Conservation (phyloP, 2,329 filamentous ascomycete genomes). For the Talaromyces sp. region DNA sequence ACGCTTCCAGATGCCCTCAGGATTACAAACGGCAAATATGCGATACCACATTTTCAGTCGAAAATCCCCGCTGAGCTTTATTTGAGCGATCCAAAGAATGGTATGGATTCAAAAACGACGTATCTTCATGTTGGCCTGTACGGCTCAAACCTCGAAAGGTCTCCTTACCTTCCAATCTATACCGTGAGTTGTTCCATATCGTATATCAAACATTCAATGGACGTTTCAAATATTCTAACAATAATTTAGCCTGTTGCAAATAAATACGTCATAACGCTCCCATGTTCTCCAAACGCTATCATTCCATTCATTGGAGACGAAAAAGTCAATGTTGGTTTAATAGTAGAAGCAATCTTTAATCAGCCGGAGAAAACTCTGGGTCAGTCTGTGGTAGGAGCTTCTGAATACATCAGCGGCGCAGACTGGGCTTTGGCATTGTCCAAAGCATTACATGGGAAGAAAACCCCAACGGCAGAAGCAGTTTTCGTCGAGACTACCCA, state of each 20-base stretch:
- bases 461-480: background rate
- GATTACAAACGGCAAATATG: background rate
- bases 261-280: background rate
- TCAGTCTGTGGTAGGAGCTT: background rate
- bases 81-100: background rate
- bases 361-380: background rate
- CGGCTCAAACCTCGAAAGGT: background rate
- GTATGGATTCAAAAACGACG: background rate
- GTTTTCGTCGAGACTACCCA: background rate
- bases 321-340: background rate
- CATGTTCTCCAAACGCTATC: background rate
- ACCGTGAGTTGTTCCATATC: background rate
- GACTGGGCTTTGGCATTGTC: background rate
- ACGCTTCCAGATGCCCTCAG: background rate
- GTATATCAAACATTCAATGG: too few species aligned
- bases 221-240: background rate
- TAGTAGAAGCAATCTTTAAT: background rate
- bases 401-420: background rate
- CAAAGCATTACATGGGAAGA: background rate
- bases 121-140: slow-evolving; percentile 1
- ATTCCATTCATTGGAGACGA: background rate
- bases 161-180: background rate
- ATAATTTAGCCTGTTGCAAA: background rate
- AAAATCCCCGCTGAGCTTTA: background rate
- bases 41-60: background rate